Conservation (phyloP, 129 eudicot genomes). For the Saposhnikovia divaricata region DNA sequence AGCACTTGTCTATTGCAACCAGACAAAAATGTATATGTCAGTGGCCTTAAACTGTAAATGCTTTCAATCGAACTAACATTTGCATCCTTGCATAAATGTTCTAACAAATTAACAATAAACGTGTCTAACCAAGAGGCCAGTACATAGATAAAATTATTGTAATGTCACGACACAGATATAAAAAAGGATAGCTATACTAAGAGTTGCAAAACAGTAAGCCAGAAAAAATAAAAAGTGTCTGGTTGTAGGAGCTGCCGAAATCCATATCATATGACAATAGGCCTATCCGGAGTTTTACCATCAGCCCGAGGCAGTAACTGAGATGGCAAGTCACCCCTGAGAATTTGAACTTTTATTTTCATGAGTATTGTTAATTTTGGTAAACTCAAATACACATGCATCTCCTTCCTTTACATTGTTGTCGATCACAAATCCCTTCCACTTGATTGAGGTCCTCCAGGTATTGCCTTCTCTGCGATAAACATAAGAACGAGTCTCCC, state of each 20-base stretch:
- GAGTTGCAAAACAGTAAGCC: not conserved
- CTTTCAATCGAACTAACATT: no score
- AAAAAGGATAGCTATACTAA: no score
- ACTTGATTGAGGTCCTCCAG: not conserved
- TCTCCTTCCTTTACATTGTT: slow-evolving; percentile 23
- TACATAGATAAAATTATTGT: no score
- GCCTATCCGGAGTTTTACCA: slow-evolving; percentile 1
- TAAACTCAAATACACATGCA: slow-evolving; percentile 29
- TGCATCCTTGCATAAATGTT: no score
- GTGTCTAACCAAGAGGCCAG: no score
- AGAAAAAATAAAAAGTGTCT: not conserved
- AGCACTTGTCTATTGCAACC: no score
- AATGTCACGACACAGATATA: no score
- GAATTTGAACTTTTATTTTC: slow-evolving; percentile 21
- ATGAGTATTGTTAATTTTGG: slow-evolving; percentile 1
- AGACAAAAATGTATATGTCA: no score
- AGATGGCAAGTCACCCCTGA: slow-evolving; percentile 17
- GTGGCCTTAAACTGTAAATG: no score
- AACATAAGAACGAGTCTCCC: slow-evolving; percentile 10
- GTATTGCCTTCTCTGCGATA: not conserved
- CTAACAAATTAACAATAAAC: no score
- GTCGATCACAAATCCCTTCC: slow-evolving; percentile 22
- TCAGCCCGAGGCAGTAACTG: not conserved
- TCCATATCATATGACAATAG: not conserved
- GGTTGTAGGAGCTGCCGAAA: not conserved